phyloP scores from a whole-genome alignment of 2,329 filamentous ascomycete species.

The Aureobasidium sp. region DNA sequence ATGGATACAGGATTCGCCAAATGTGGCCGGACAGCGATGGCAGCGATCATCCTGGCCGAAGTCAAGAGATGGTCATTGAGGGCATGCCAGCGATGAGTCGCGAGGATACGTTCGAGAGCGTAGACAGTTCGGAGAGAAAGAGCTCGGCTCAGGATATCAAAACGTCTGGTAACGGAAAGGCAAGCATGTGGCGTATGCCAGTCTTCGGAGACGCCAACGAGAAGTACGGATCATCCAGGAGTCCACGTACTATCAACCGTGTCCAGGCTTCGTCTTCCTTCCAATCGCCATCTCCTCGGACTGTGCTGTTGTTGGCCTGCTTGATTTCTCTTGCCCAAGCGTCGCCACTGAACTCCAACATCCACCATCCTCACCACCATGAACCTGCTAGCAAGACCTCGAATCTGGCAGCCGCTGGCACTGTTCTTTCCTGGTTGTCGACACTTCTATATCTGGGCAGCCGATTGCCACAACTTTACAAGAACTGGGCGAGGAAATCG shows the following conservation, averaged over 20 bases:
- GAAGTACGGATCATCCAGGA: neutral
- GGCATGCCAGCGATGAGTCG: slow-evolving; percentile 18
- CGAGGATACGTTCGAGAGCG: slow-evolving; percentile 9
- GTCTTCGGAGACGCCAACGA: slow-evolving; percentile 17
- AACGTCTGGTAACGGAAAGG: slow-evolving; percentile 10
- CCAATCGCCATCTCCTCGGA: slow-evolving; percentile 37
- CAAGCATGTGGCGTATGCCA: slow-evolving; percentile 14
- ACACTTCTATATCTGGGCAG: slow-evolving; percentile 50
- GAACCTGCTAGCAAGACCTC: slow-evolving; percentile 14
- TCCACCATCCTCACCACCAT: slow-evolving; percentile 17
- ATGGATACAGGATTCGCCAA: slow-evolving; percentile 36
- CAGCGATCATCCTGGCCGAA: slow-evolving; percentile 13
- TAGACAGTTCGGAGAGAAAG: slow-evolving; percentile 1
- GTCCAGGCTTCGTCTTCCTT: slow-evolving; percentile 29
- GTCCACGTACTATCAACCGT: slow-evolving; percentile 20
- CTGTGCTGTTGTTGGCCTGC: slow-evolving; percentile 37
- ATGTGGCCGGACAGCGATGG: slow-evolving; percentile 20
- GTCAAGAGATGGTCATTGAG: slow-evolving; percentile 23
- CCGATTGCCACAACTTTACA: slow-evolving; percentile 55
- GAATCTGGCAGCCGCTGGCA: slow-evolving; percentile 37
- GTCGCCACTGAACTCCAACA: slow-evolving; percentile 20
- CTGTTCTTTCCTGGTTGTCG: slow-evolving; percentile 47
- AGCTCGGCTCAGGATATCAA: slow-evolving; percentile 13
- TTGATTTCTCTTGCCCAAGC: slow-evolving; percentile 35
- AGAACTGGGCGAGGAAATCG: slow-evolving; percentile 54